Evolutionary conservation across 2,329 filamentous ascomycete species (phyloP), one percentile per base, ranked within the genome.

Genomic region (Arthroderma sp.): DNA sequence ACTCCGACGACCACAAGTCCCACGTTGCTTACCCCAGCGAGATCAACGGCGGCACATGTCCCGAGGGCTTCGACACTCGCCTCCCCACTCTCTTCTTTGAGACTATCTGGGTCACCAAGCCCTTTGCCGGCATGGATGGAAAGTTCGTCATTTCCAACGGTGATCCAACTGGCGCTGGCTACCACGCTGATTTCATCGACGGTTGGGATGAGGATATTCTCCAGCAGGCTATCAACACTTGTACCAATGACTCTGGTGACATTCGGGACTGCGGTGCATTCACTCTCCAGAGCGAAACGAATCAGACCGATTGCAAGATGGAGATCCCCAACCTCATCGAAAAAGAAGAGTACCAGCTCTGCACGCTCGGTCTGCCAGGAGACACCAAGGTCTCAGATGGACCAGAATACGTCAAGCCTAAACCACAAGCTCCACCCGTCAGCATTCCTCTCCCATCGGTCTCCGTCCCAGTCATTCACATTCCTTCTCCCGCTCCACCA

Each of bases 11-110:
- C 65, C 79, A 84, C 71, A 75, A 76, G 61, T 77, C 75, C 33
- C 82, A 96, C 68, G 80, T 95, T 61, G 86, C 85, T 3, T 96
- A 90, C 70, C 88, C 89, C 0, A 79, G 81, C 63, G 76, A 85
- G 11, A 85, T 94, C 65, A 87, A 88, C 73, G 81, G 82, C 62
- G 90, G 91, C 33, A 76, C 75, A 38, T 95, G 90, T 71, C 89
- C 90, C 0, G 68, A 80, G 1, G 83, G 77, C 7, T 90, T 82
- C 67, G 79, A 83, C 11, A 78, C 77, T 17, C 84, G 87, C 58
- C 70, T 93, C 23, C 83, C 86, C 1, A 85, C 85, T 60, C 77
- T 96, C 52, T 85, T 95, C 70, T 95, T 80, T 69, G 89, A 96
- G 75, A 88, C 85, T 35, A 94, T 95, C 69, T 95, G 84, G 81